Evolutionary conservation across 108 stramenopile species (phyloP).

Genomic region (Aurantiochytrium sp.): DNA sequence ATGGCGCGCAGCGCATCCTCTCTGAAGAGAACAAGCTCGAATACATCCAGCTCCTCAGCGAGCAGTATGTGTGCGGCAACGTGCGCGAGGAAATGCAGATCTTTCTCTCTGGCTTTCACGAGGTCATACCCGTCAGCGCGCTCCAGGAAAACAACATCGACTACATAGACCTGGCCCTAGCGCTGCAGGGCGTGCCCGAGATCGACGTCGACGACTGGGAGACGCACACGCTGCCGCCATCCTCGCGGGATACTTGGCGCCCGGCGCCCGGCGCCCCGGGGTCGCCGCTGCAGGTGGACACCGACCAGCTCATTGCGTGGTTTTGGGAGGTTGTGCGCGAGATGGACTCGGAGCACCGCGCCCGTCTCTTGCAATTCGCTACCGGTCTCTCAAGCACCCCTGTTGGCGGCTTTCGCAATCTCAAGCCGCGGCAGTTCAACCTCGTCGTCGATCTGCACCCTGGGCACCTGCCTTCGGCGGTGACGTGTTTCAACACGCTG

Average conservation of each 20-base stretch:
- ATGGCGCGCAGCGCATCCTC: not conserved
- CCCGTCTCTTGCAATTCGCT: not conserved
- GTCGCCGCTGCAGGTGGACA: too few relatives aligned
- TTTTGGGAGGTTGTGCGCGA: slow-evolving; percentile 10
- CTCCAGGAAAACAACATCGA: not conserved
- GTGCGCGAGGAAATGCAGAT: slow-evolving; percentile 8
- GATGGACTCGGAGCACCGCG: slow-evolving; percentile 19
- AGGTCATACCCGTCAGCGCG: not conserved
- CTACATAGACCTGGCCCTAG: not conserved
- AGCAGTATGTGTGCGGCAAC: slow-evolving; percentile 15
- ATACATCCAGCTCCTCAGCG: slow-evolving; percentile 16
- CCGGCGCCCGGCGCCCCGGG: not conserved
- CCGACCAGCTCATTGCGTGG: not conserved
- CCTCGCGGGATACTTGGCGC: not conserved
- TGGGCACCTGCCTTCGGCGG: not conserved
- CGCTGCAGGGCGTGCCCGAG: not conserved
- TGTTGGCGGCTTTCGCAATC: slow-evolving; percentile 17
- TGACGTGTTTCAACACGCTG: slow-evolving; percentile 17
- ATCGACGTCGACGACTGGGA: slow-evolving; percentile 14
- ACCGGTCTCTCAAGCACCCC: not conserved
- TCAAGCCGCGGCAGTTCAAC: not conserved
- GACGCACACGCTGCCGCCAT: not conserved
- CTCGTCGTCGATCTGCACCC: not conserved
- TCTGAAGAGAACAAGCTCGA: slow-evolving; percentile 20
- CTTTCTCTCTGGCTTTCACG: slow-evolving; percentile 7